A percentile compares a stretch with the other conserved stretches of the same genome.
Evolutionary conservation across 2,329 filamentous ascomycete species (phyloP).

Genomic region (Waltergamsia citrina): DNA sequence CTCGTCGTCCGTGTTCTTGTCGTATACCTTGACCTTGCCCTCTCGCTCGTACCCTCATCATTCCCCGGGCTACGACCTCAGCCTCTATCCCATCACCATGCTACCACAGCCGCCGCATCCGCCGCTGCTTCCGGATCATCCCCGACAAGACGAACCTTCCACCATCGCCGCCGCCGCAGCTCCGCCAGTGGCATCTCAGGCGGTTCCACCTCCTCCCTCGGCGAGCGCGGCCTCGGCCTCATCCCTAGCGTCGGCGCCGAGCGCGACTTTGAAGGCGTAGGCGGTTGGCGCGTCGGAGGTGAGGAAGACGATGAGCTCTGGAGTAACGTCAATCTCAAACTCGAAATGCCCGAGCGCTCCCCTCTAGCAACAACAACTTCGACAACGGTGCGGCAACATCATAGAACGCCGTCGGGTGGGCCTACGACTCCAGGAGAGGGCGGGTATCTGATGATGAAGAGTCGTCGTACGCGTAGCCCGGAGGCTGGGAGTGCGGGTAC

Average conservation of each 20-base stretch:
- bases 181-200: constrained; percentile 18
- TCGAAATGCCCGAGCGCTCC: constrained; percentile 36
- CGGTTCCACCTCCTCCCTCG: constrained; percentile 21
- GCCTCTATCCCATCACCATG: constrained; percentile 9
- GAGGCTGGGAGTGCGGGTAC: constrained; percentile 9
- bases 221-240: constrained; percentile 27
- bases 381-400: too few species aligned
- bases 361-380: background rate
- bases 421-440: constrained; percentile 28
- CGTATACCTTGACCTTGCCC: constrained; percentile 53
- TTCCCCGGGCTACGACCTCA: constrained; percentile 29
- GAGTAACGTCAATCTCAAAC: constrained; percentile 41
- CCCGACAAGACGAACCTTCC: constrained; percentile 10
- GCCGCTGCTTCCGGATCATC: constrained; percentile 5
- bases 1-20: constrained; percentile 50
- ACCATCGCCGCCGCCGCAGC: constrained; percentile 24
- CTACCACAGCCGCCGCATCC: constrained; percentile 7
- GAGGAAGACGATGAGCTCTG: constrained; percentile 33
- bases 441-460: constrained; percentile 34
- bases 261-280: constrained; percentile 50
- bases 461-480: constrained; percentile 22
- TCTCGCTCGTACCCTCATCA: constrained; percentile 47
- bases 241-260: constrained; percentile 39
- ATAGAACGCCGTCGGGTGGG: constrained; percentile 29
- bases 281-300: constrained; percentile 39